phyloP scores from a whole-genome alignment of 164 flowering plant species.

The Platanus orientalis region DNA sequence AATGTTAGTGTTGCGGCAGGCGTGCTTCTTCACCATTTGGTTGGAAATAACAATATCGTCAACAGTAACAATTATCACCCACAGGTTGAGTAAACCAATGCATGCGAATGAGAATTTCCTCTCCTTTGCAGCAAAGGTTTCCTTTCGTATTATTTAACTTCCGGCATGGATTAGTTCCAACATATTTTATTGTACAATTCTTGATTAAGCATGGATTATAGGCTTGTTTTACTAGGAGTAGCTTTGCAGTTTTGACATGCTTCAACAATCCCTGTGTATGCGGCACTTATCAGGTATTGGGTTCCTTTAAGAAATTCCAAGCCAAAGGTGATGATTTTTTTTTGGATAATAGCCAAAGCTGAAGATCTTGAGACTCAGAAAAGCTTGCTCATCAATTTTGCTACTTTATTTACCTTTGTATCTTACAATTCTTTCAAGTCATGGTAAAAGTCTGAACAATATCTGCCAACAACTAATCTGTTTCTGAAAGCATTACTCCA shows the following conservation, averaged over 20 bases:
- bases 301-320: not conserved
- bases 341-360: too few relatives aligned
- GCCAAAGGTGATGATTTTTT: too few relatives aligned
- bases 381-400: not conserved
- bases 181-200: not conserved
- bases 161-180: not conserved
- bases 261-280: not conserved
- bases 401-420: not conserved
- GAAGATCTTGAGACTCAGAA: too few relatives aligned
- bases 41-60: constrained; percentile 40
- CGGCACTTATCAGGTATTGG: not conserved
- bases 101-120: constrained; percentile 15
- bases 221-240: not conserved
- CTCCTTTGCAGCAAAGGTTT: constrained; percentile 2
- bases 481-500: too few relatives aligned
- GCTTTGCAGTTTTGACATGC: not conserved
- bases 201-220: not conserved
- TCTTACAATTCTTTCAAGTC: not conserved
- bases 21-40: constrained; percentile 88
- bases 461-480: too few relatives aligned
- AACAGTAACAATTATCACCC: constrained; percentile 15
- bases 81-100: constrained; percentile 15
- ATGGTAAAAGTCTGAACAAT: too few relatives aligned
- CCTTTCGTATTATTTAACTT: constrained; percentile 2
- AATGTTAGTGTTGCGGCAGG: constrained; percentile 99